Evolutionary conservation across 441 rosid genomes (phyloP).

Genomic region (Populus trichocarpa): DNA sequence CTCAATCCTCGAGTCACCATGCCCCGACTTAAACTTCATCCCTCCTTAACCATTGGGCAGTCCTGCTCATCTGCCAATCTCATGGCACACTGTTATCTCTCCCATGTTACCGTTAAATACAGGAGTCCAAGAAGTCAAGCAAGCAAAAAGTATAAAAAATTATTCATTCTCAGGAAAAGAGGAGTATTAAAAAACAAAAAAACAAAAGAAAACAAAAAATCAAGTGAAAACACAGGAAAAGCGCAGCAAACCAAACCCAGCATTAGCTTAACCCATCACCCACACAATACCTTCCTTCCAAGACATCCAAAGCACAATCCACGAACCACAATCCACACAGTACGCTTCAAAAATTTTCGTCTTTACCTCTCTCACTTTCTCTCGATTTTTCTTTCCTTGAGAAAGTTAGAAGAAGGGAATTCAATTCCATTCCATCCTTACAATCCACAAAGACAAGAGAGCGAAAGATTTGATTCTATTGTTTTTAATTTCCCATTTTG

Average conservation of each 20-base stretch:
- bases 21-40: neutral
- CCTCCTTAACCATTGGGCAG: neutral
- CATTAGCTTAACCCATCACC: conserved; percentile 2
- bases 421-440: neutral
- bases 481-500: neutral
- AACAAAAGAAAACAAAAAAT: neutral
- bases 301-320: conserved; percentile 53
- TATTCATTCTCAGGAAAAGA: neutral
- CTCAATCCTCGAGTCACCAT: no score
- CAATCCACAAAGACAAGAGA: neutral
- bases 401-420: neutral
- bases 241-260: conserved; percentile 5
- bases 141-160: neutral
- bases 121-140: neutral
- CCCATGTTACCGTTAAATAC: neutral
- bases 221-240: conserved; percentile 6
- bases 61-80: neutral
- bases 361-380: neutral
- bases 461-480: neutral
- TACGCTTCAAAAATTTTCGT: neutral
- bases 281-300: conserved; percentile 55
- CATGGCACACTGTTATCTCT: no score
- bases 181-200: neutral
- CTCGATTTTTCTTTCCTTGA: conserved; percentile 4
- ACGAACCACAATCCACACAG: neutral